Conservation (phyloP, 441 rosid genomes). For the Erodium moschatum region DNA sequence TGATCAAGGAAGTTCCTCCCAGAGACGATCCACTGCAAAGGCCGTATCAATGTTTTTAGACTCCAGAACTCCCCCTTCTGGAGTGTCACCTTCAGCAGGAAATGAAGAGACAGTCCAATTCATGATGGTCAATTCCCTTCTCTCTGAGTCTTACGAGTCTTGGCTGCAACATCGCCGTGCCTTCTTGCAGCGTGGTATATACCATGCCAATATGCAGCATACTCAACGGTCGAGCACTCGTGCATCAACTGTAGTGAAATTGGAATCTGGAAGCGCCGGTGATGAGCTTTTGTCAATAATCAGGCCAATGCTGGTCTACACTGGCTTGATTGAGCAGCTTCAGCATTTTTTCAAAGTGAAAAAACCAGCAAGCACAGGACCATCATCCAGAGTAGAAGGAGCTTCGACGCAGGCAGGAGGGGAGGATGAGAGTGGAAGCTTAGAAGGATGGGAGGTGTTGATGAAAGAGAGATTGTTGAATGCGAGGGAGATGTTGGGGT, state of each 20-base stretch:
- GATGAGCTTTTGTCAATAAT: slow-evolving; percentile 63
- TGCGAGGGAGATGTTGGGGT: slow-evolving; percentile 75
- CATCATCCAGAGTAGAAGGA: slow-evolving; percentile 38
- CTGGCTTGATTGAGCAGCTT: slow-evolving; percentile 93
- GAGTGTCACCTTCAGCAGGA: slow-evolving; percentile 51
- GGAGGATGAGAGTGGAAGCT: slow-evolving; percentile 40
- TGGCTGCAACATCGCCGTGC: slow-evolving; percentile 91
- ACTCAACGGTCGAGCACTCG: slow-evolving; percentile 54
- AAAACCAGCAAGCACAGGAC: slow-evolving; percentile 30
- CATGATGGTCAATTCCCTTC: slow-evolving; percentile 98
- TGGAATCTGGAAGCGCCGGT: slow-evolving; percentile 46
- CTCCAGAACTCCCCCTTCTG: slow-evolving; percentile 47
- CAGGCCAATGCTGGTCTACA: slow-evolving; percentile 88
- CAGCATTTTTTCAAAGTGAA: slow-evolving; percentile 72
- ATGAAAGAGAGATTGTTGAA: slow-evolving; percentile 77
- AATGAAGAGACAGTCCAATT: slow-evolving; percentile 93
- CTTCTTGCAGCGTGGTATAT: slow-evolving; percentile 88
- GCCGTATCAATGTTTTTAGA: slow-evolving; percentile 68
- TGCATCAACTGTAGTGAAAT: slow-evolving; percentile 26
- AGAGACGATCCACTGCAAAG: slow-evolving; percentile 74
- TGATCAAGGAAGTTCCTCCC: slow-evolving; percentile 84
- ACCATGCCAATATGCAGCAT: slow-evolving; percentile 94
- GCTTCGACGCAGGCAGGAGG: slow-evolving; percentile 29
- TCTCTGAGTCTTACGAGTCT: slow-evolving; percentile 82
- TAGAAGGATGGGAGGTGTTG: slow-evolving; percentile 77